Evolutionary conservation across 2,329 filamentous ascomycete genomes (phyloP), one percentile per base, ranked within the genome.

Genomic region (Dactylonectria macrodidyma): DNA sequence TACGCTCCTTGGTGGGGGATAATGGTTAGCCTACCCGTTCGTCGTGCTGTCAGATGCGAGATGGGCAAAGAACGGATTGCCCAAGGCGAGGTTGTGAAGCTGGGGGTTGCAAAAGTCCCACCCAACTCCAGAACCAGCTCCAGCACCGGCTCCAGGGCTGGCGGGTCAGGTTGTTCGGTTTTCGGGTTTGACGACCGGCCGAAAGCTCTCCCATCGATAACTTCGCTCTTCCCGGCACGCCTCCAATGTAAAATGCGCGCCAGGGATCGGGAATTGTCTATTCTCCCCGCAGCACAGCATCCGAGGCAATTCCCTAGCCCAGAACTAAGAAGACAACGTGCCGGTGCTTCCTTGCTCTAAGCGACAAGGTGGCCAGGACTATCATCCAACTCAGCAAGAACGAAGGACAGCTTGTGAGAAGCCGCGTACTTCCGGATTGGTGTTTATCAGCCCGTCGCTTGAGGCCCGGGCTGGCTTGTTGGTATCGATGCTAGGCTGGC

Each of bases 11-110:
- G 67, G 73, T 59, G 69, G 71, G 59, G 66, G 75, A 74, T 73
- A 71, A 75, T 75, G 76, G 77, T 78, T 80, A 79, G 77, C 66
- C 74, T 79, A 78, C 77, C 78, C 77, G 78, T 79, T 75, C 68
- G 68, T 69, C 70, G 66, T 58, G 67, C 65, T 76, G 74, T 75
- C 73, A 76, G 73, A 76, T 76, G 73, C 71, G 73, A 71, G 71
- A 75, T 75, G 67, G 63, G 68, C 57, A 72, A 66, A 72, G 70
- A 69, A 54, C 62, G 65, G 65, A 71, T 65, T 65, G 59, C 34
- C 44, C 41, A 68, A 54, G 62, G 46, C 59, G 60, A 60, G 55
- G 64, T 69, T 51, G 68, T 65, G 36, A 55, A 56, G 65, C 65
- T 59, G 65, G 58, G 58, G 66, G 60, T 71, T 64, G 64, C 73